Evolutionary conservation across 345 rosid species (phyloP).

Genomic region (Populus deltoides): DNA sequence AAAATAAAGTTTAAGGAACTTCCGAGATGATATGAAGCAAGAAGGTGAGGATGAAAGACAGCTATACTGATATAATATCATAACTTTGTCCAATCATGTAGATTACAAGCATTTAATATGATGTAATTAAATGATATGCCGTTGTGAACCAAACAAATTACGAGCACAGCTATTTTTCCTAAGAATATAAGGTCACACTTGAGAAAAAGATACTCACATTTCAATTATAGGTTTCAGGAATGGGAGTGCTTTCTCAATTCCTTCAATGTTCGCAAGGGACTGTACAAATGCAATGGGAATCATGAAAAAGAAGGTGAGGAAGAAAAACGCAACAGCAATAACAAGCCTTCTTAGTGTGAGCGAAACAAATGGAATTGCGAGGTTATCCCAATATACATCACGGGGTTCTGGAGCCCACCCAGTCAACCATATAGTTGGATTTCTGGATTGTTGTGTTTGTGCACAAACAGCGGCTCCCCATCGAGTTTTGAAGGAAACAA

Average conservation of each 20-base stretch:
- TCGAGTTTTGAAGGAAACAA: slow-evolving; percentile 82
- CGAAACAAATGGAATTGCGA: slow-evolving; percentile 84
- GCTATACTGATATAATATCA: background rate
- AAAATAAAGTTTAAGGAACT: background rate
- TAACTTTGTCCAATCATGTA: background rate
- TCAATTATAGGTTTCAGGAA: slow-evolving; percentile 76
- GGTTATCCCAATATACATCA: slow-evolving; percentile 80
- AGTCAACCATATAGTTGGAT: slow-evolving; percentile 86
- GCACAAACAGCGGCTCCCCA: slow-evolving; percentile 96
- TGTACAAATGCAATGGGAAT: slow-evolving; percentile 89
- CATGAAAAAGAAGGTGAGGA: slow-evolving; percentile 95
- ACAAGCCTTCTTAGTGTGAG: slow-evolving; percentile 72
- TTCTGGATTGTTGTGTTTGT: slow-evolving; percentile 86
- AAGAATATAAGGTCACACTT: background rate
- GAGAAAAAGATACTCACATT: slow-evolving; percentile 45
- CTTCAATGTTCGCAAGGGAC: slow-evolving; percentile 88
- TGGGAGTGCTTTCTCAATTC: slow-evolving; percentile 80
- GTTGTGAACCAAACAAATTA: background rate
- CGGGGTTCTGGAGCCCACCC: slow-evolving; percentile 97
- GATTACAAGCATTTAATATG: background rate
- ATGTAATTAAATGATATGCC: background rate
- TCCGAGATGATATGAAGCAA: background rate
- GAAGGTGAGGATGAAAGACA: background rate
- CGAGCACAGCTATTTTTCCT: background rate
- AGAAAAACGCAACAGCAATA: slow-evolving; percentile 65